phyloP scores from a whole-genome alignment of 306 rosid species.

The Quercus agrifolia region DNA sequence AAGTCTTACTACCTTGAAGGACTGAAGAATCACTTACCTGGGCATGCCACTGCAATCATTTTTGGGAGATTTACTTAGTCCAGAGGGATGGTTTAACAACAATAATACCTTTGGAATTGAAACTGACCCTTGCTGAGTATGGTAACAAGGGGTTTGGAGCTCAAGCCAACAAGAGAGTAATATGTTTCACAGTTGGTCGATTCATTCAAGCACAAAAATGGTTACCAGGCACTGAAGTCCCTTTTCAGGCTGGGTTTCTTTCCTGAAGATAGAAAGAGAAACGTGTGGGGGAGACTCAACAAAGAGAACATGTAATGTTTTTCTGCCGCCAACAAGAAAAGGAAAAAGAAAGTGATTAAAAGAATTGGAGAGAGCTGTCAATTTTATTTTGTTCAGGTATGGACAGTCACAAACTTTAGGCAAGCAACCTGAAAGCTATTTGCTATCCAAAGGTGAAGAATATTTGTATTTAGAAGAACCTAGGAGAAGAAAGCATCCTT shows the following conservation, averaged over 20 bases:
- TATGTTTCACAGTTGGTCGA: constrained; percentile 9
- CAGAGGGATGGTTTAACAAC: constrained; percentile 26
- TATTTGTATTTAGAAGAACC: too few relatives aligned
- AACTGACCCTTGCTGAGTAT: constrained; percentile 16
- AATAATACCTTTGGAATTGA: constrained; percentile 23
- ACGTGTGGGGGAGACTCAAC: not conserved
- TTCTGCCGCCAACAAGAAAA: not conserved
- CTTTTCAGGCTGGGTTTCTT: not conserved
- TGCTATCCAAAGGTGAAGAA: too few relatives aligned
- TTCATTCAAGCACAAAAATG: constrained; percentile 28
- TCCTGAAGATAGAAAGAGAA: not conserved
- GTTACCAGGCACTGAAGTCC: constrained; percentile 6
- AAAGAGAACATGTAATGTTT: not conserved
- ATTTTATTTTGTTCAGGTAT: not conserved
- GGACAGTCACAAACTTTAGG: too few relatives aligned
- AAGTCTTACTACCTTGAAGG: not conserved
- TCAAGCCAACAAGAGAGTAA: not conserved
- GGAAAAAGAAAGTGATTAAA: not conserved
- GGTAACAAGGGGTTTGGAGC: constrained; percentile 29
- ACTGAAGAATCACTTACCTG: too few relatives aligned
- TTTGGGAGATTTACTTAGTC: not conserved
- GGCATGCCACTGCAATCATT: constrained; percentile 5
- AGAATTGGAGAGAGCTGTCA: not conserved
- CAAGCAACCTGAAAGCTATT: too few relatives aligned
- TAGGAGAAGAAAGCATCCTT: too few relatives aligned